These are phyloP conservation scores for Penicillium sp. DNA, from an alignment of 2,329 filamentous ascomycete genomes.

Conservation along the genomic window DNA sequence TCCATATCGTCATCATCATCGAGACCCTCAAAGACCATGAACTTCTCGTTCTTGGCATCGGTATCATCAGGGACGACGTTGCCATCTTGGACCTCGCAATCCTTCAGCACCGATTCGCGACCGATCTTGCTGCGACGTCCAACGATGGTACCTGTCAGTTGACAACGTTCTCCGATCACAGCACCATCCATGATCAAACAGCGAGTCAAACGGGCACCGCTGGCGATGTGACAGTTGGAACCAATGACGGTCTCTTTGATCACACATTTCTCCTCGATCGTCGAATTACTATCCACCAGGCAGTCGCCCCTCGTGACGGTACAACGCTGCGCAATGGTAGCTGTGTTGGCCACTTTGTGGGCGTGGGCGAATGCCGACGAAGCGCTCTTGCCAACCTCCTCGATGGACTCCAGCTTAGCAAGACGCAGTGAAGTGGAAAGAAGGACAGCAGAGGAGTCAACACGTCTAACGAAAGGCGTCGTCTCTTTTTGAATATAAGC, in stretches of 20 bases:
- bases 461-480: slow-evolving; percentile 71
- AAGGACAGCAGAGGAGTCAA: slow-evolving; percentile 80
- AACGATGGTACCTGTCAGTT: slow-evolving; percentile 81
- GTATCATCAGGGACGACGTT: slow-evolving; percentile 79
- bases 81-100: slow-evolving; percentile 85
- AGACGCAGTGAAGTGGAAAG: slow-evolving; percentile 78
- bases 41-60: slow-evolving; percentile 60
- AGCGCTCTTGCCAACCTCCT: slow-evolving; percentile 56
- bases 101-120: slow-evolving; percentile 73
- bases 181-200: slow-evolving; percentile 93
- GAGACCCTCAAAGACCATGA: slow-evolving; percentile 52
- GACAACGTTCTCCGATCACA: slow-evolving; percentile 76
- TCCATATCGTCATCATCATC: slow-evolving; percentile 36
- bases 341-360: slow-evolving; percentile 76
- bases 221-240: slow-evolving; percentile 77
- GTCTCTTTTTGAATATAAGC: slow-evolving; percentile 68
- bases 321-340: slow-evolving; percentile 72
- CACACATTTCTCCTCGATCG: slow-evolving; percentile 81
- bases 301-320: slow-evolving; percentile 80
- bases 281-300: slow-evolving; percentile 82
- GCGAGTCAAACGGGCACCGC: slow-evolving; percentile 78
- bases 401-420: slow-evolving; percentile 69
- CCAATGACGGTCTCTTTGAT: slow-evolving; percentile 91
- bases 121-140: slow-evolving; percentile 78
- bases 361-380: slow-evolving; percentile 72